Conservation (phyloP, 148 eudicot species). For the Camellia sinensis region DNA sequence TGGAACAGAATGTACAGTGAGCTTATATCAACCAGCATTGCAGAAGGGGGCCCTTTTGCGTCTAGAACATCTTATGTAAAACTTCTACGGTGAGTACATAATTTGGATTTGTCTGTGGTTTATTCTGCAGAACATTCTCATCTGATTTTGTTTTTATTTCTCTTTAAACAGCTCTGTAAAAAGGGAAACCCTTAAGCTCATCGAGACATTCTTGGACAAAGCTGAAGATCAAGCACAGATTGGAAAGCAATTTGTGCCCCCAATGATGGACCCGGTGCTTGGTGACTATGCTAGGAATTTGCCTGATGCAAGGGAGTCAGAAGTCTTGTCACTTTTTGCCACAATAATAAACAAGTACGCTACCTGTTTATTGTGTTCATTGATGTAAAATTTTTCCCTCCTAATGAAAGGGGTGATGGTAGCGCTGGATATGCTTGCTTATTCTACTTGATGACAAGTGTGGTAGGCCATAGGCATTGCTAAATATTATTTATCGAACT, state of each 20-base stretch:
- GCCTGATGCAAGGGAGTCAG: constrained; percentile 99
- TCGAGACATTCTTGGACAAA: constrained; percentile 93
- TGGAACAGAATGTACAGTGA: constrained; percentile 93
- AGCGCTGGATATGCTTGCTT: neutral
- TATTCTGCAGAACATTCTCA: constrained; percentile 5
- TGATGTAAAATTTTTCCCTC: neutral
- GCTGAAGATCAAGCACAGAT: constrained; percentile 97
- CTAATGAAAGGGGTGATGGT: neutral
- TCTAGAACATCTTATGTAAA: constrained; percentile 84
- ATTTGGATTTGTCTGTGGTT: neutral
- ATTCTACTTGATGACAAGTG: neutral
- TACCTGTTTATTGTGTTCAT: neutral
- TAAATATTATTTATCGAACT: neutral
- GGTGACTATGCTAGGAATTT: constrained; percentile 95
- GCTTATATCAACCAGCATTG: constrained; percentile 84
- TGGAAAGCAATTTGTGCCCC: constrained; percentile 97
- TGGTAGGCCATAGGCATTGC: neutral
- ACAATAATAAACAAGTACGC: constrained; percentile 94
- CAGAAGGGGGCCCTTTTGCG: constrained; percentile 88
- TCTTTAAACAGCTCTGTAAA: constrained; percentile 75
- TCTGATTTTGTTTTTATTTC: constrained; percentile 7
- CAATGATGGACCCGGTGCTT: constrained; percentile 99
- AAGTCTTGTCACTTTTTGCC: constrained; percentile 93
- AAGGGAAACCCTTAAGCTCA: constrained; percentile 92
- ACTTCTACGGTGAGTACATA: constrained; percentile 68